A percentile compares a stretch with the other conserved stretches of the same genome.
Evolutionary conservation across 148 eudicot species (phyloP).

Genomic region (Fagopyrum homotropicum): DNA sequence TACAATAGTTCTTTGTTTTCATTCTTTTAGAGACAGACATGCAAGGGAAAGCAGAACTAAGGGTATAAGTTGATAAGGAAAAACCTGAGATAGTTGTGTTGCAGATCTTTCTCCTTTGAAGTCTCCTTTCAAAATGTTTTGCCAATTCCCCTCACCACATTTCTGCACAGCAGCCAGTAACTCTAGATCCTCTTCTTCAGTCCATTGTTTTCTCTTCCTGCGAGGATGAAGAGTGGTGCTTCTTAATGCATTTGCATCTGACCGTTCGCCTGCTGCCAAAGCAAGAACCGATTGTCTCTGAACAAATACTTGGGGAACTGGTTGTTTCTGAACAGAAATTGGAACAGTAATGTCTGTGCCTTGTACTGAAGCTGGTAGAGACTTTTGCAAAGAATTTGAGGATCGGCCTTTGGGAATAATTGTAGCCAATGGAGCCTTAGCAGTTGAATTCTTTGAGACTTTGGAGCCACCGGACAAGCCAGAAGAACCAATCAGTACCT

Average conservation of each 20-base stretch:
- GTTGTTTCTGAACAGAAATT: slow-evolving; percentile 47
- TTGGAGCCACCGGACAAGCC: slow-evolving; percentile 36
- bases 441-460: slow-evolving; percentile 30
- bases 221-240: slow-evolving; percentile 30
- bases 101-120: slow-evolving; percentile 57
- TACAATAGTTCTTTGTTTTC: not conserved
- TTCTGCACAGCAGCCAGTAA: slow-evolving; percentile 56
- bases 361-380: slow-evolving; percentile 25
- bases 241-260: slow-evolving; percentile 29
- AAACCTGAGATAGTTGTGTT: slow-evolving; percentile 76
- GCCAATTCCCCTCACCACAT: slow-evolving; percentile 85
- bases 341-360: slow-evolving; percentile 48
- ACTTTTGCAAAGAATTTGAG: slow-evolving; percentile 26
- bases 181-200: slow-evolving; percentile 58
- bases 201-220: slow-evolving; percentile 66
- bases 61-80: slow-evolving; percentile 14
- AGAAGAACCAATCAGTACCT: slow-evolving; percentile 53
- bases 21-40: not conserved
- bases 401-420: slow-evolving; percentile 46
- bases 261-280: slow-evolving; percentile 27
- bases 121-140: slow-evolving; percentile 43
- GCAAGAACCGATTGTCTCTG: slow-evolving; percentile 35
- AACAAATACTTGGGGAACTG: slow-evolving; percentile 35
- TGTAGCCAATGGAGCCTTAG: slow-evolving; percentile 58
- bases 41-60: not conserved